A percentile compares a stretch with the other conserved stretches of the same genome.
phyloP scores from a whole-genome alignment of 352 stramenopile genomes.

The Globisporangium megalacanthum region DNA sequence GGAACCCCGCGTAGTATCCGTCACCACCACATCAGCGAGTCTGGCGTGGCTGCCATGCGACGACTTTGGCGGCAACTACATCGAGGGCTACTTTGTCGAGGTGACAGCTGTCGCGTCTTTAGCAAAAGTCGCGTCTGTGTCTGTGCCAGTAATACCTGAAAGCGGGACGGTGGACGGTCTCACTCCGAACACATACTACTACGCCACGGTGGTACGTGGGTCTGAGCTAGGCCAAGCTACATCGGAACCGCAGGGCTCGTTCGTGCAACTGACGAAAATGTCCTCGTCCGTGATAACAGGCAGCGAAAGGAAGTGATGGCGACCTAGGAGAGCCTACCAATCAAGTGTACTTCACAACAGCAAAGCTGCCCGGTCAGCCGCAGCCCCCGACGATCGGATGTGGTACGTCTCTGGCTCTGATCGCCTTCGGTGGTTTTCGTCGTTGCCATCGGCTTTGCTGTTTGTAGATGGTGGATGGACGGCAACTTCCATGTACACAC shows the following conservation, averaged over 20 bases:
- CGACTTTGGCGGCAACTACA: conserved; percentile 42
- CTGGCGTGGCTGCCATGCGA: conserved; percentile 30
- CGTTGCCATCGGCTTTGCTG: not conserved
- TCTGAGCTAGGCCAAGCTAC: not conserved
- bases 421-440: not conserved
- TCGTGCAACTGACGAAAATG: not conserved
- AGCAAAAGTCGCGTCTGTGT: conserved; percentile 1
- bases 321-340: conserved; percentile 28
- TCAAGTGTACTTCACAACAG: conserved; percentile 35
- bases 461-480: not conserved
- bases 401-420: conserved; percentile 20
- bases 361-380: conserved; percentile 27
- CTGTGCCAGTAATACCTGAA: conserved; percentile 13
- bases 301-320: conserved; percentile 21
- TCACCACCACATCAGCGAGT: conserved; percentile 13
- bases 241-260: not conserved
- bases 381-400: conserved; percentile 38
- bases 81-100: conserved; percentile 32
- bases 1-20: conserved; percentile 8
- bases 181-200: conserved; percentile 25
- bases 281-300: conserved; percentile 10
- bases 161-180: conserved; percentile 24
- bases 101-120: conserved; percentile 7
- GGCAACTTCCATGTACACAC: not conserved
- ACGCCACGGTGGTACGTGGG: conserved; percentile 37